These are phyloP conservation scores for Drechslerella coelobrocha DNA, from an alignment of 2,329 filamentous ascomycete species.

Conservation along the genomic window DNA sequence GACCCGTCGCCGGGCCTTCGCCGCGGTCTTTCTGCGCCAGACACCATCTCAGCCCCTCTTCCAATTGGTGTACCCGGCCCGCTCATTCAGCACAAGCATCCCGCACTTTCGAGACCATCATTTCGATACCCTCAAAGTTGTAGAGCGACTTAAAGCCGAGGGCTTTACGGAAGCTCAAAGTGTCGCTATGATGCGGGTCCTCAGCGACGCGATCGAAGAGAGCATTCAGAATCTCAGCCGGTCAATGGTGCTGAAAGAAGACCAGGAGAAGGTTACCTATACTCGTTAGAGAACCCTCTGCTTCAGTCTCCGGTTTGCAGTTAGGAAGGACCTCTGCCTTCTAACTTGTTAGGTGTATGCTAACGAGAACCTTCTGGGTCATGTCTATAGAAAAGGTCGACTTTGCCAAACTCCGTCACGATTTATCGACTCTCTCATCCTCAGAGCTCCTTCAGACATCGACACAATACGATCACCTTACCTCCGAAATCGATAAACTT, in stretches of 20 bases:
- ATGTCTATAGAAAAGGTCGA: constrained; percentile 77
- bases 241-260: constrained; percentile 97
- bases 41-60: constrained; percentile 12
- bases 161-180: constrained; percentile 95
- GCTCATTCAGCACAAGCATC: constrained; percentile 71
- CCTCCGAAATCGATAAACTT: constrained; percentile 93
- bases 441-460: constrained; percentile 89
- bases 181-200: constrained; percentile 96
- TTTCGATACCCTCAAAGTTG: constrained; percentile 97
- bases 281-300: constrained; percentile 59
- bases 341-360: background rate
- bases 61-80: constrained; percentile 26
- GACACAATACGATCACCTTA: constrained; percentile 86
- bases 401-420: constrained; percentile 94
- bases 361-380: background rate
- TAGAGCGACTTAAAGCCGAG: constrained; percentile 85
- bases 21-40: constrained; percentile 19
- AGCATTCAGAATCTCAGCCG: constrained; percentile 96
- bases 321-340: background rate
- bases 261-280: constrained; percentile 80
- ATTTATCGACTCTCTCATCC: constrained; percentile 88
- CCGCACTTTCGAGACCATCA: constrained; percentile 77
- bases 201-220: constrained; percentile 96
- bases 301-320: background rate
- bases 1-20: constrained; percentile 4